Conservation (phyloP, 2,329 filamentous ascomycete species). For the Fusarium verrucosum region DNA sequence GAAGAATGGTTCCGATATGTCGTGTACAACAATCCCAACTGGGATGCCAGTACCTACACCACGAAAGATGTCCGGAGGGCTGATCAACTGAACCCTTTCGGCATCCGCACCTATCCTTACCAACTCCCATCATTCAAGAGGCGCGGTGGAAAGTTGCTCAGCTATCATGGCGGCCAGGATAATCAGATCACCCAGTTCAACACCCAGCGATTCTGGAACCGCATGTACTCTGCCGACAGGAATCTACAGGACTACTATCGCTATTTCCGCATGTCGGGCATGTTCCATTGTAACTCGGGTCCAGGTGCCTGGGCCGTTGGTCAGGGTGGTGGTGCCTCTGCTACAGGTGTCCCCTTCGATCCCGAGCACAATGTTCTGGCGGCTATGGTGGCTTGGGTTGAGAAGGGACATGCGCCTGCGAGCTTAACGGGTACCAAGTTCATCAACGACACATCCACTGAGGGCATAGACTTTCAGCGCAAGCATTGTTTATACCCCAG, state of each 20-base stretch:
- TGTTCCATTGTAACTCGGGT: slow-evolving; percentile 58
- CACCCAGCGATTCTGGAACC: slow-evolving; percentile 39
- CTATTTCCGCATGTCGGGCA: slow-evolving; percentile 63
- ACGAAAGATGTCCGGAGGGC: not conserved
- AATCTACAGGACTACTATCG: slow-evolving; percentile 59
- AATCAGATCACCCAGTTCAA: slow-evolving; percentile 35
- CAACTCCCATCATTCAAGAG: slow-evolving; percentile 14
- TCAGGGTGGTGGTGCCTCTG: slow-evolving; percentile 29
- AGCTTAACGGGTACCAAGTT: slow-evolving; percentile 50
- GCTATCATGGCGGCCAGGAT: slow-evolving; percentile 24
- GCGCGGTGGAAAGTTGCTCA: slow-evolving; percentile 18
- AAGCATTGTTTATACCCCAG: slow-evolving; percentile 21
- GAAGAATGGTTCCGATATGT: slow-evolving; percentile 27
- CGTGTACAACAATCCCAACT: slow-evolving; percentile 2
- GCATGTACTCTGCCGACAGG: slow-evolving; percentile 35
- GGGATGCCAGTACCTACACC: slow-evolving; percentile 18
- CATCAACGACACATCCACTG: not conserved
- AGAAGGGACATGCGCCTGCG: slow-evolving; percentile 53
- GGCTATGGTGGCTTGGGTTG: slow-evolving; percentile 61
- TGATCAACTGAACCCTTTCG: slow-evolving; percentile 11
- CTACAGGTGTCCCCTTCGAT: slow-evolving; percentile 36
- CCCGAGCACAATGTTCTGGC: slow-evolving; percentile 56
- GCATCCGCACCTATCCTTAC: slow-evolving; percentile 13
- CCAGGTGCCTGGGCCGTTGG: slow-evolving; percentile 54
- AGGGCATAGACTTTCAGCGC: slow-evolving; percentile 16